Evolutionary conservation across 148 eudicot genomes (phyloP).

Genomic region (Vaccinium vitisidaea): DNA sequence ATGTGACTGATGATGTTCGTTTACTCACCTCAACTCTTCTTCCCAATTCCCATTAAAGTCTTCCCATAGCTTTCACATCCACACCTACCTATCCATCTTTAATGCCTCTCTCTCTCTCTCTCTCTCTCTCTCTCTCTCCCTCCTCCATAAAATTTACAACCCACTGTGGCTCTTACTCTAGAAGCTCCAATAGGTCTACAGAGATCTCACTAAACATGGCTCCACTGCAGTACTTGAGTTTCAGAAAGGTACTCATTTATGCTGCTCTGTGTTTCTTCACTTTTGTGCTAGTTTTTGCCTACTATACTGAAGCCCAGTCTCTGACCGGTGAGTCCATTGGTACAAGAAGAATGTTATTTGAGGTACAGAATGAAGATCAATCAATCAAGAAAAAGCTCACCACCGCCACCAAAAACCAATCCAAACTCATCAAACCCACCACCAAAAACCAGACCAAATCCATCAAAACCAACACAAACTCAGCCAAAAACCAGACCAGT

Average conservation of each 20-base stretch:
- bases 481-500: slow-evolving; percentile 34
- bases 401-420: slow-evolving; percentile 36
- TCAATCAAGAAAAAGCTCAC: slow-evolving; percentile 35
- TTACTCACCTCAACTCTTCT: not conserved
- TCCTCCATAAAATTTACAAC: slow-evolving; percentile 22
- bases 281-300: slow-evolving; percentile 28
- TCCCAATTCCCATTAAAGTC: slow-evolving; percentile 4
- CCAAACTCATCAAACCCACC: slow-evolving; percentile 38
- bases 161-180: slow-evolving; percentile 11
- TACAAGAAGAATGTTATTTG: slow-evolving; percentile 27
- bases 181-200: slow-evolving; percentile 24
- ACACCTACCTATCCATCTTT: not conserved
- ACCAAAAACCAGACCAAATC: slow-evolving; percentile 38
- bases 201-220: slow-evolving; percentile 35
- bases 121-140: slow-evolving; percentile 5
- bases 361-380: slow-evolving; percentile 21
- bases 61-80: not conserved
- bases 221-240: slow-evolving; percentile 39
- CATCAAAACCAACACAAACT: slow-evolving; percentile 22
- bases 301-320: slow-evolving; percentile 11
- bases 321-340: slow-evolving; percentile 1
- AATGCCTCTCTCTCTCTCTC: slow-evolving; percentile 2
- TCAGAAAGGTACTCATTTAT: slow-evolving; percentile 36
- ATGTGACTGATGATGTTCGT: not conserved
- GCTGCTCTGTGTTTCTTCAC: slow-evolving; percentile 25